Evolutionary conservation across 2,329 filamentous ascomycete genomes (phyloP).

Genomic region (Ilyonectria sp.): DNA sequence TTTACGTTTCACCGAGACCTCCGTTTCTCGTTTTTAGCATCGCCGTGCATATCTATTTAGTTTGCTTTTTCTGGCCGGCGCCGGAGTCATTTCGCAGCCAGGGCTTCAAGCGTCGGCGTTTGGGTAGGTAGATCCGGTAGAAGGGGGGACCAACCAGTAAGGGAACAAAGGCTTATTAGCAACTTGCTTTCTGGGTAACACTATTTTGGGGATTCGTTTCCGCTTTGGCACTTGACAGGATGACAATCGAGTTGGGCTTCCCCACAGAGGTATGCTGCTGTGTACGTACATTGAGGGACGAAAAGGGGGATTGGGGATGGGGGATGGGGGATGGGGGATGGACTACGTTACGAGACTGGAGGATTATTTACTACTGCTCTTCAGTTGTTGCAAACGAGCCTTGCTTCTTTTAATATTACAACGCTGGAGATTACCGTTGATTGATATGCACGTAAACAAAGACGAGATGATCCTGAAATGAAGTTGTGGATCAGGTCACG

Average conservation of each 20-base stretch:
- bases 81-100: slow-evolving; percentile 42
- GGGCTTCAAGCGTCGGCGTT: slow-evolving; percentile 49
- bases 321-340: neutral
- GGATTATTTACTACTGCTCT: neutral
- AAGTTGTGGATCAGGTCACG: slow-evolving; percentile 18
- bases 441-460: neutral
- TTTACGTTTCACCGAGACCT: slow-evolving; percentile 35
- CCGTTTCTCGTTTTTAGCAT: slow-evolving; percentile 25
- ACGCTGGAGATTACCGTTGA: neutral
- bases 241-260: neutral
- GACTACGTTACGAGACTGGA: neutral
- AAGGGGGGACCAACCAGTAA: slow-evolving; percentile 3
- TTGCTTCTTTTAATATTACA: neutral
- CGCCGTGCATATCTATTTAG: slow-evolving; percentile 19
- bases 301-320: neutral
- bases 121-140: slow-evolving; percentile 43
- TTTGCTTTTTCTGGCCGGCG: slow-evolving; percentile 38
- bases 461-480: slow-evolving; percentile 11
- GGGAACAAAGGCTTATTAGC: slow-evolving; percentile 2
- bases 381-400: neutral
- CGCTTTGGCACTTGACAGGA: slow-evolving; percentile 8
- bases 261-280: neutral
- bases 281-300: neutral
- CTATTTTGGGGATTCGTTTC: neutral
- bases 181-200: neutral